A percentile compares a stretch with the other conserved stretches of the same genome.
These are phyloP conservation scores for Podospora comata DNA, from an alignment of 495 filamentous ascomycete species.

Conservation along the genomic window DNA sequence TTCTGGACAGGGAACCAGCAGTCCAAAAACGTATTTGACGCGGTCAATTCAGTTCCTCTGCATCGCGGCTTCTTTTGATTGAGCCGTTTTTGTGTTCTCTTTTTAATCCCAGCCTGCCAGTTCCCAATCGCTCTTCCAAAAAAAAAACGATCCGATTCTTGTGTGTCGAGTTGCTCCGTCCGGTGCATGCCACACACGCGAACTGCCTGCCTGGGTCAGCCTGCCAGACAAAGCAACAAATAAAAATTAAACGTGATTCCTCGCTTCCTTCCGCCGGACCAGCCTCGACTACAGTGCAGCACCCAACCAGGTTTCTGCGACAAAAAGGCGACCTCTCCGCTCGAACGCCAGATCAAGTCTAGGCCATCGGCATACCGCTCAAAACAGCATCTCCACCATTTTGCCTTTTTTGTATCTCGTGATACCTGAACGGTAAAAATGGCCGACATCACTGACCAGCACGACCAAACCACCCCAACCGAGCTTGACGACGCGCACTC, in stretches of 20 bases:
- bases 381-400: slow-evolving; percentile 56
- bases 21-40: slow-evolving; percentile 42
- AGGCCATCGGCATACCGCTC: slow-evolving; percentile 57
- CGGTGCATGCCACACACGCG: slow-evolving; percentile 35
- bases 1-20: slow-evolving; percentile 44
- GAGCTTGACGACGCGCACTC: slow-evolving; percentile 61
- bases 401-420: slow-evolving; percentile 46
- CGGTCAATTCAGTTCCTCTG: slow-evolving; percentile 30
- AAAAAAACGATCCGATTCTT: not conserved
- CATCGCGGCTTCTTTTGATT: slow-evolving; percentile 15
- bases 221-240: slow-evolving; percentile 38
- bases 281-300: slow-evolving; percentile 52
- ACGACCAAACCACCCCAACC: slow-evolving; percentile 57
- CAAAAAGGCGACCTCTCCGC: slow-evolving; percentile 50
- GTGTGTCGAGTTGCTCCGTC: not conserved
- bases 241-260: slow-evolving; percentile 42
- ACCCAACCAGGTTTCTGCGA: slow-evolving; percentile 54
- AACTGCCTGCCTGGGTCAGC: slow-evolving; percentile 30
- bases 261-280: slow-evolving; percentile 51
- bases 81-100: slow-evolving; percentile 16
- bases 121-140: not conserved
- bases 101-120: not conserved
- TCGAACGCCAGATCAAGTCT: slow-evolving; percentile 56
- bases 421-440: slow-evolving; percentile 50
- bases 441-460: slow-evolving; percentile 62